Conservation (phyloP, 2,329 filamentous ascomycete genomes). For the Trichoderma koningii region DNA sequence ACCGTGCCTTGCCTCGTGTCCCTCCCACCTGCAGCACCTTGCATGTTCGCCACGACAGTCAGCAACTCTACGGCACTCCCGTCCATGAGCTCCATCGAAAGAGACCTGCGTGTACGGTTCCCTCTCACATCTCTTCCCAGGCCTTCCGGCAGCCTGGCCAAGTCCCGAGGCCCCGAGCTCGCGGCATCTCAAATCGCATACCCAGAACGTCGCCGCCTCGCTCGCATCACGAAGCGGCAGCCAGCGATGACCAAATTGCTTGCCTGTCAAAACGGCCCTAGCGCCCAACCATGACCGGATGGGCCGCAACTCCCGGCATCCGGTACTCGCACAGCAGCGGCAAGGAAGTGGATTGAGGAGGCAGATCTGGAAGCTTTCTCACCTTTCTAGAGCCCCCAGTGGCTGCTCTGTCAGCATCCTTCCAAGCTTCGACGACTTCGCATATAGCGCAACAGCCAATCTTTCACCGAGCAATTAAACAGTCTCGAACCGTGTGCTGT, state of each 20-base stretch:
- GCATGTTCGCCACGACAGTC: slow-evolving; percentile 21
- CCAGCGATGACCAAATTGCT: not conserved
- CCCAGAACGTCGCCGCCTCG: too few species aligned
- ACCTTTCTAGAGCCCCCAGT: slow-evolving; percentile 1
- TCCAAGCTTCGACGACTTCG: not conserved
- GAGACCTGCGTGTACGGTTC: too few species aligned
- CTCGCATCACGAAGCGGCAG: too few species aligned
- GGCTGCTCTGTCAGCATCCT: slow-evolving; percentile 1
- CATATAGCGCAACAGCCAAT: slow-evolving; percentile 9
- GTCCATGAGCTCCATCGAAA: too few species aligned
- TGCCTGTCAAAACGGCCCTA: slow-evolving; percentile 1
- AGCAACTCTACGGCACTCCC: not conserved
- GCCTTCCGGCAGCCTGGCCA: not conserved
- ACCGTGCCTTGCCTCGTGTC: not conserved
- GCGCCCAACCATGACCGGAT: slow-evolving; percentile 12
- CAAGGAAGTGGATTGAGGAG: not conserved
- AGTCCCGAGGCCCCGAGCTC: not conserved
- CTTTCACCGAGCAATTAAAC: slow-evolving; percentile 4
- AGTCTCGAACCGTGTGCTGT: not conserved
- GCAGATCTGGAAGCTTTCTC: slow-evolving; percentile 2
- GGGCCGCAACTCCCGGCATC: slow-evolving; percentile 20
- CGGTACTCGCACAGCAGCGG: not conserved
- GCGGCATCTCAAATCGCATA: too few species aligned
- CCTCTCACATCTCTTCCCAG: not conserved
- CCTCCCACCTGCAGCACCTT: slow-evolving; percentile 8